These are phyloP conservation scores for Fraxinus paxiana DNA, from an alignment of 305 asterid species.

Conservation along the genomic window DNA sequence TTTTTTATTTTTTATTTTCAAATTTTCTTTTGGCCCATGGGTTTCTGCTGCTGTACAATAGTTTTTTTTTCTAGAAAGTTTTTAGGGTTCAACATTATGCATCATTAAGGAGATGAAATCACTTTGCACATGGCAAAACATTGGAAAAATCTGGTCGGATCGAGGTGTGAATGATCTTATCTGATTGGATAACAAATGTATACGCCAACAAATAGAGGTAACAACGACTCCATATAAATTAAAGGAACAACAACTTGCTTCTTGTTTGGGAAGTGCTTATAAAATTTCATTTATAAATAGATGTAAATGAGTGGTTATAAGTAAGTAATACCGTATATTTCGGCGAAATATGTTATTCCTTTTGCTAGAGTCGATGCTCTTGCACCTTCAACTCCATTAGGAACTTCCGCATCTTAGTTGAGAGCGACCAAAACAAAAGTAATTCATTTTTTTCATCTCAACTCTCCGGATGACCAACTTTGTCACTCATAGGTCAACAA, in stretches of 20 bases:
- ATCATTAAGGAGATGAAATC: background rate
- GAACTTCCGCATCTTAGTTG: background rate
- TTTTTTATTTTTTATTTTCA: background rate
- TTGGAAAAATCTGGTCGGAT: background rate
- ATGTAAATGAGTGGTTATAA: background rate
- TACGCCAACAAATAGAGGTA: background rate
- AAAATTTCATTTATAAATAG: background rate
- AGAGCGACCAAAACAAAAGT: background rate
- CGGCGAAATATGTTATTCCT: no score
- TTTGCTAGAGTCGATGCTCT: background rate
- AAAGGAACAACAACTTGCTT: background rate
- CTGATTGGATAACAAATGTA: background rate
- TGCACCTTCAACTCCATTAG: background rate
- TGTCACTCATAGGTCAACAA: background rate
- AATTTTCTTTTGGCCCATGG: background rate
- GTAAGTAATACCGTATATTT: background rate
- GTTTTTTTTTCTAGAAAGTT: background rate
- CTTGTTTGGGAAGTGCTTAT: no score
- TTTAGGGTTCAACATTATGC: background rate
- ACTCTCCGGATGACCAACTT: background rate
- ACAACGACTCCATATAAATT: background rate
- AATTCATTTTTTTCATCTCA: background rate
- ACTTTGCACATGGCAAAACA: background rate
- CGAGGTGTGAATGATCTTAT: background rate
- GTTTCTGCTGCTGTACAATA: background rate